Evolutionary conservation across 2,329 filamentous ascomycete species (phyloP).

Genomic region (Bipolaris oryzae): DNA sequence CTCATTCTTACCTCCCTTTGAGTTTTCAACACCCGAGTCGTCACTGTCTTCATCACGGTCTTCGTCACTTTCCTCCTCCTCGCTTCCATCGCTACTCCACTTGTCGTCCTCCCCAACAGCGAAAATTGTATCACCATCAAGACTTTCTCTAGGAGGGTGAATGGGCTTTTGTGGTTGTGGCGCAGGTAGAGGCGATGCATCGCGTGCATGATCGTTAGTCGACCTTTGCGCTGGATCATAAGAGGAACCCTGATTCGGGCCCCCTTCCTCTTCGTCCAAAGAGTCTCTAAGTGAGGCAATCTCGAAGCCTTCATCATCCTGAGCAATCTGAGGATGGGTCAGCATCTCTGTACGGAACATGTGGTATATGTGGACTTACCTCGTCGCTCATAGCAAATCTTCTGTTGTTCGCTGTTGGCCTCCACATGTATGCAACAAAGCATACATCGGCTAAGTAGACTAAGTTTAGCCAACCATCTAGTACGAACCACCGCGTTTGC

Average conservation of each 20-base stretch:
- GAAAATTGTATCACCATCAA: slow-evolving; percentile 94
- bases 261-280: slow-evolving; percentile 67
- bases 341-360: slow-evolving; percentile 25
- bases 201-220: slow-evolving; percentile 38
- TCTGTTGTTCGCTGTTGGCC: slow-evolving; percentile 94
- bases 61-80: slow-evolving; percentile 11
- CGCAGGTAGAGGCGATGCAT: slow-evolving; percentile 60
- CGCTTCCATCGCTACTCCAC: slow-evolving; percentile 69
- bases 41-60: slow-evolving; percentile 7
- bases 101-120: slow-evolving; percentile 88
- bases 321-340: slow-evolving; percentile 69
- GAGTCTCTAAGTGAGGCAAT: slow-evolving; percentile 87
- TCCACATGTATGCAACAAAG: slow-evolving; percentile 94
- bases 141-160: slow-evolving; percentile 62
- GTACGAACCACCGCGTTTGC: slow-evolving; percentile 96
- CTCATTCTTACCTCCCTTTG: slow-evolving; percentile 44
- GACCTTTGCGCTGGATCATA: slow-evolving; percentile 49
- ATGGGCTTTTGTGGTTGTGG: slow-evolving; percentile 57
- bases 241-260: slow-evolving; percentile 44
- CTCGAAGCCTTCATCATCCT: slow-evolving; percentile 98
- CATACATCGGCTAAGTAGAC: slow-evolving; percentile 94
- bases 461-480: slow-evolving; percentile 96
- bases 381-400: slow-evolving; percentile 99
- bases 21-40: slow-evolving; percentile 29
- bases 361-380: slow-evolving; percentile 51